Conservation (phyloP, 139 green algal genomes). For the Tetradesmus lagerheimii region DNA sequence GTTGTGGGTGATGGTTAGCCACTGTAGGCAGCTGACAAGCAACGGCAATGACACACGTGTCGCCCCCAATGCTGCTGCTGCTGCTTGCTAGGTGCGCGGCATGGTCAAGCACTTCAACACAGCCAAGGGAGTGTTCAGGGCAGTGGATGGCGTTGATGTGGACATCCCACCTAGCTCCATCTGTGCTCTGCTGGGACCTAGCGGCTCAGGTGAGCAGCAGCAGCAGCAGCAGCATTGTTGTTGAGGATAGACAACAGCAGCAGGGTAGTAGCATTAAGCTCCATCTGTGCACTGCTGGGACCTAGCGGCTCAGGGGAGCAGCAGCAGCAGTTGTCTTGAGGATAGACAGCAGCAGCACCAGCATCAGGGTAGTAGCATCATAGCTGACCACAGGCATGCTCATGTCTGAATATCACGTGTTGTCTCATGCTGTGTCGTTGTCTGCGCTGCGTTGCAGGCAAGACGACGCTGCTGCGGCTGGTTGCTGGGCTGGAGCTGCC, state of each 20-base stretch:
- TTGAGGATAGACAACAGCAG: neutral
- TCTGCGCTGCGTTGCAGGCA: constrained; percentile 48
- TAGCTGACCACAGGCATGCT: neutral
- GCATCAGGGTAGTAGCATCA: neutral
- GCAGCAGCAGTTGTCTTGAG: neutral
- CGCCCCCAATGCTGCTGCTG: neutral
- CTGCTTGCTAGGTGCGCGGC: constrained; percentile 58
- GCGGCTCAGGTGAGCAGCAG: constrained; percentile 65
- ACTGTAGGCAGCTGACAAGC: no score
- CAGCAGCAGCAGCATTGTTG: neutral
- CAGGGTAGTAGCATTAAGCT: constrained; percentile 9
- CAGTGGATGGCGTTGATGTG: constrained; percentile 76
- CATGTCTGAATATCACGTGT: neutral
- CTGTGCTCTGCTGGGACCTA: constrained; percentile 84
- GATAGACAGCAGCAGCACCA: neutral
- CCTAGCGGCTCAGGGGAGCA: constrained; percentile 73
- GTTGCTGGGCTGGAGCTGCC: constrained; percentile 86
- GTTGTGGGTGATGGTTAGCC: no score
- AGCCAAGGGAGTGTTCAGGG: constrained; percentile 69
- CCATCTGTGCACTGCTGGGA: constrained; percentile 83
- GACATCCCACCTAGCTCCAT: constrained; percentile 77
- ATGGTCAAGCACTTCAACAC: constrained; percentile 85
- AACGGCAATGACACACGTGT: no score
- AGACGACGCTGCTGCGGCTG: constrained; percentile 90
- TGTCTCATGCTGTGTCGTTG: constrained; percentile 6